Evolutionary conservation across 2,329 filamentous ascomycete genomes (phyloP).

Genomic region (Penicillium sp.): DNA sequence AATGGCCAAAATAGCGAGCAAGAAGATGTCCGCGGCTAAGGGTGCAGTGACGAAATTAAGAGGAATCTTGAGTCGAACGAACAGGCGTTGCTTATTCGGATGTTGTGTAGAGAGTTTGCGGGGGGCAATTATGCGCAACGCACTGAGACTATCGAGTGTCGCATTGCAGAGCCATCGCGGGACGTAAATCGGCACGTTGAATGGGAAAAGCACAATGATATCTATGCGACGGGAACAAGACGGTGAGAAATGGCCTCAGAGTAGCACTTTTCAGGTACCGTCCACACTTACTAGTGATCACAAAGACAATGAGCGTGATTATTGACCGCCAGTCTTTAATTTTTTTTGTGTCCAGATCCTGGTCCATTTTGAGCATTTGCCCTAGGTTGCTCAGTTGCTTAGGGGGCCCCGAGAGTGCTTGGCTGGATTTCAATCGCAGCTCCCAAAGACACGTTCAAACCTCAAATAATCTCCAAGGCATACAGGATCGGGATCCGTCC

Average conservation of each 20-base stretch:
- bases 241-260: neutral
- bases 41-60: conserved; percentile 73
- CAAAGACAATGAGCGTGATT: conserved; percentile 68
- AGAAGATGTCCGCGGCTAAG: conserved; percentile 69
- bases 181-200: conserved; percentile 63
- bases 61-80: conserved; percentile 60
- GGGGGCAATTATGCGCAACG: conserved; percentile 57
- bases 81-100: conserved; percentile 37
- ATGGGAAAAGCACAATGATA: conserved; percentile 69
- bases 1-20: conserved; percentile 70
- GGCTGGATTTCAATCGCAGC: neutral
- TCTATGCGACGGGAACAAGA: conserved; percentile 50
- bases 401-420: neutral
- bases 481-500: conserved; percentile 8
- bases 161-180: conserved; percentile 55
- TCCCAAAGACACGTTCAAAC: neutral
- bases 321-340: conserved; percentile 71
- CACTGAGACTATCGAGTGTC: conserved; percentile 48
- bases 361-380: conserved; percentile 25
- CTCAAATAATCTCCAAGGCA: neutral
- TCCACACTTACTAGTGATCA: conserved; percentile 65
- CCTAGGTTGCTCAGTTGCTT: neutral
- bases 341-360: conserved; percentile 52
- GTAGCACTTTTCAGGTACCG: neutral
- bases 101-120: conserved; percentile 31